Percentiles rank a stretch among this genome's conserved stretches.
These are phyloP conservation scores for Ophiognomonia clavigignenti-juglandacearum DNA, from an alignment of 2,329 filamentous ascomycete genomes.

Conservation along the genomic window DNA sequence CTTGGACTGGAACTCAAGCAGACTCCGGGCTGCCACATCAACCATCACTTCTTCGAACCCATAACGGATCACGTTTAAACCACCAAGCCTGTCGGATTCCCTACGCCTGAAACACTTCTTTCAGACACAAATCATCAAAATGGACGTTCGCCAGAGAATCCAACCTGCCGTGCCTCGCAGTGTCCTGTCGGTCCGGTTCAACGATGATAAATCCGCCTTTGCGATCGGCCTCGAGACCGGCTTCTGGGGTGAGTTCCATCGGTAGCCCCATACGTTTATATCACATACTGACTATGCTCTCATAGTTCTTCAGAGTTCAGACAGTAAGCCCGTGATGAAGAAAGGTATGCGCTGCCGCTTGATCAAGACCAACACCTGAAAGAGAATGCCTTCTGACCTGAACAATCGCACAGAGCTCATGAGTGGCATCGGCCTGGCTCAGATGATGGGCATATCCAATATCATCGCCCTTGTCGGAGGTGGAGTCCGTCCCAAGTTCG, in stretches of 20 bases:
- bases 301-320: constrained; percentile 67
- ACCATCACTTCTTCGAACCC: too few species aligned
- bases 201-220: constrained; percentile 79
- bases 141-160: constrained; percentile 88
- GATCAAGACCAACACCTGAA: background rate
- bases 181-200: constrained; percentile 82
- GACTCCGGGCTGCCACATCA: too few species aligned
- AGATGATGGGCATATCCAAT: constrained; percentile 83
- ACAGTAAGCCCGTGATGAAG: constrained; percentile 61
- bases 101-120: background rate
- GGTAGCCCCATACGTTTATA: background rate
- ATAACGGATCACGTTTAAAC: background rate
- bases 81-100: background rate
- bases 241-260: constrained; percentile 70
- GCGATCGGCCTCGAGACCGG: constrained; percentile 81
- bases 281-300: constrained; percentile 20
- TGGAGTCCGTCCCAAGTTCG: constrained; percentile 77
- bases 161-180: constrained; percentile 69
- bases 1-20: too few species aligned
- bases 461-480: constrained; percentile 88
- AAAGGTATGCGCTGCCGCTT: constrained; percentile 15
- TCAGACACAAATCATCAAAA: constrained; percentile 42
- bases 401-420: constrained; percentile 71
- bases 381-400: too few species aligned
- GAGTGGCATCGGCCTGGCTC: constrained; percentile 73